Evolutionary conservation across 495 filamentous ascomycete species (phyloP).

Genomic region (Letharia lupina): DNA sequence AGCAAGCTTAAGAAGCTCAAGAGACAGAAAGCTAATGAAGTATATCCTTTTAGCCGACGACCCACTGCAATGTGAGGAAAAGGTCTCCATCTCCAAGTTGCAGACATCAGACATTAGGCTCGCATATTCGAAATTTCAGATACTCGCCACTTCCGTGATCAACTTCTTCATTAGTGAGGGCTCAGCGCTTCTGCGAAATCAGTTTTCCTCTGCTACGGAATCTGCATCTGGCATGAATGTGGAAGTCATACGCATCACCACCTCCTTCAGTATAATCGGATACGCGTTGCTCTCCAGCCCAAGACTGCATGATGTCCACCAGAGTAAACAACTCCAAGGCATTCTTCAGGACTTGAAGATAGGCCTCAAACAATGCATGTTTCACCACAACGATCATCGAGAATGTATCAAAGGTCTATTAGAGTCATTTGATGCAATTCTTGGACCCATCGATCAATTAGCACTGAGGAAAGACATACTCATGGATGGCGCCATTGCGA

Average conservation of each 20-base stretch:
- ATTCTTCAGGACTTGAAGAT: constrained; percentile 20
- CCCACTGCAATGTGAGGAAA: background rate
- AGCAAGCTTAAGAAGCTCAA: constrained; percentile 17
- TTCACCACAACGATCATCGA: constrained; percentile 20
- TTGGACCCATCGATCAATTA: constrained; percentile 21
- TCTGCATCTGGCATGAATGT: constrained; percentile 13
- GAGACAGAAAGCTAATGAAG: constrained; percentile 27
- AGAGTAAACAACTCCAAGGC: constrained; percentile 1
- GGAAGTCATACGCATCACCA: constrained; percentile 24
- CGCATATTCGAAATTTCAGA: constrained; percentile 13
- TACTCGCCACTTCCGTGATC: constrained; percentile 3
- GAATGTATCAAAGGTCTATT: constrained; percentile 31
- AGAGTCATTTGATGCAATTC: constrained; percentile 29
- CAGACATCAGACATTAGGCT: constrained; percentile 4
- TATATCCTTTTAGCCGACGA: constrained; percentile 32
- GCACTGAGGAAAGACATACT: constrained; percentile 9
- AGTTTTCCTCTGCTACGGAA: constrained; percentile 3
- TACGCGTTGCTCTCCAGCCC: constrained; percentile 16
- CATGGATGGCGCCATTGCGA: constrained; percentile 12
- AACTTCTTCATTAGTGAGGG: constrained; percentile 14
- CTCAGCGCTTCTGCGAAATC: constrained; percentile 13
- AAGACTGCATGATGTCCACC: background rate
- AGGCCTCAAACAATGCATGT: constrained; percentile 6
- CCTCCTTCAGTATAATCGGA: constrained; percentile 20
- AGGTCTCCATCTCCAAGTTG: background rate